These are phyloP conservation scores for Wickerhamomyces canadensis DNA, from an alignment of 805 yeast species.

Conservation along the genomic window DNA sequence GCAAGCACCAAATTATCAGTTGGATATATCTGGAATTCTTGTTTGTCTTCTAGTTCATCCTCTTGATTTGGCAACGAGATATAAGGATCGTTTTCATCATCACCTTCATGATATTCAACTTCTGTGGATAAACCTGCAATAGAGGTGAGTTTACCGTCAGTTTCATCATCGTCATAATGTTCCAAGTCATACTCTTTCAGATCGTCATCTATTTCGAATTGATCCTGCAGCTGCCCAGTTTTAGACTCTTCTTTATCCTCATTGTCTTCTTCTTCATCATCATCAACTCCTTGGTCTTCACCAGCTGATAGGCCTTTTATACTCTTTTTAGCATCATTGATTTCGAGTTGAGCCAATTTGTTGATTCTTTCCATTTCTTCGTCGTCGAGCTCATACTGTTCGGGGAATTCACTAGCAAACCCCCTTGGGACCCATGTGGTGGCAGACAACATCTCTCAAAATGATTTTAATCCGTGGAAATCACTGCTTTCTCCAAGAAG, in stretches of 20 bases:
- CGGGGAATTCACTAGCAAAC: conserved; percentile 88
- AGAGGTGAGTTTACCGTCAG: conserved; percentile 58
- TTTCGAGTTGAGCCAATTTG: conserved; percentile 75
- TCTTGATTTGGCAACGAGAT: conserved; percentile 40
- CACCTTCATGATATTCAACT: conserved; percentile 50
- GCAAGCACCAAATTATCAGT: conserved; percentile 87
- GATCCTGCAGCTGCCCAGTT: conserved; percentile 35
- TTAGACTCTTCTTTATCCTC: conserved; percentile 13
- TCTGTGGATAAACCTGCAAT: conserved; percentile 67
- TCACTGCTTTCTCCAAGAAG: too few species aligned
- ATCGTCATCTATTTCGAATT: conserved; percentile 72
- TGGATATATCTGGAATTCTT: conserved; percentile 81
- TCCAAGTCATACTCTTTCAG: conserved; percentile 85
- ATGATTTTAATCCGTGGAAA: background rate
- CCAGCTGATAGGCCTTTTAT: conserved; percentile 41
- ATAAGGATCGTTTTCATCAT: conserved; percentile 37
- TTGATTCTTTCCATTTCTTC: conserved; percentile 89
- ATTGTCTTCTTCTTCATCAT: conserved; percentile 22
- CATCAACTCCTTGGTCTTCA: conserved; percentile 3
- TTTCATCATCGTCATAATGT: conserved; percentile 67
- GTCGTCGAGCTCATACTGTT: conserved; percentile 80
- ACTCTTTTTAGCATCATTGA: conserved; percentile 69
- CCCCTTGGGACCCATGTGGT: conserved; percentile 97
- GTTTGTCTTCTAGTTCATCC: conserved; percentile 70
- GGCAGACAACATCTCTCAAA: conserved; percentile 75